Base-by-base conservation (phyloP, 2,329 filamentous ascomycete species). In the Colletotrichum endophyticum region DNA sequence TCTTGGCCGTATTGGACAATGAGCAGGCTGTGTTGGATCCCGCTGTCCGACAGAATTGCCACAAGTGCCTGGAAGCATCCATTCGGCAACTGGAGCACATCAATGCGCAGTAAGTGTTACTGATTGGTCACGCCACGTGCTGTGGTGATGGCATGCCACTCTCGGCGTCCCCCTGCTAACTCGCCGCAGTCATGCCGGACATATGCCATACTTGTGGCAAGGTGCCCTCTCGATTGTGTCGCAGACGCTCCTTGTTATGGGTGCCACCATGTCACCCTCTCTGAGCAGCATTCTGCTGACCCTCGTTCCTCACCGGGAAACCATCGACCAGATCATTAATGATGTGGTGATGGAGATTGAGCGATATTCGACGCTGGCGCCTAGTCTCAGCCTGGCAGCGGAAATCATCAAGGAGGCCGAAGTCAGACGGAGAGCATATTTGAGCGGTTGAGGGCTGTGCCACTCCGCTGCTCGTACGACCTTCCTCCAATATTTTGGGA, bases 151-250 rank as follows among this genome's bases (percentile, higher is more conserved):
- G 25, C 27, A 36, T 28, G 22, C 53, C 56, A 30, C 53, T 34
- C 57, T 27, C 28, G 7, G 27, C 13, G 64, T 32, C 13, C 32
- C 27, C 19, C 15, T 22, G 86, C 81, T 66, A 84, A 82, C 82
- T 83, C 76, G 73, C 81, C 81, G 79, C 81, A 94, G 92, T 85
- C 95, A 96, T 81, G 94, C 94, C 77, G 95, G 95, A 67, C 95
- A 96, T 82, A 93, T 97, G 87, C 95, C 95, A 15, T 97, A 96
- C 84, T 90, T 96, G 25, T 97, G 94, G 93, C 95, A 96, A 86
- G 95, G 95, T 22, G 94, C 95, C 11, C 89, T 97, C 49, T 96
- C 94, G 27, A 95, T 97, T 81, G 94, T 96, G 27, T 95, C 94
- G 8, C 95, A 97, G 84, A 94, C 94, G 3, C 88, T 97, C 19